A percentile compares a stretch with the other conserved stretches of the same genome.
These are phyloP conservation scores for Ogataea haglerorum DNA, from an alignment of 805 yeast species.

Conservation along the genomic window DNA sequence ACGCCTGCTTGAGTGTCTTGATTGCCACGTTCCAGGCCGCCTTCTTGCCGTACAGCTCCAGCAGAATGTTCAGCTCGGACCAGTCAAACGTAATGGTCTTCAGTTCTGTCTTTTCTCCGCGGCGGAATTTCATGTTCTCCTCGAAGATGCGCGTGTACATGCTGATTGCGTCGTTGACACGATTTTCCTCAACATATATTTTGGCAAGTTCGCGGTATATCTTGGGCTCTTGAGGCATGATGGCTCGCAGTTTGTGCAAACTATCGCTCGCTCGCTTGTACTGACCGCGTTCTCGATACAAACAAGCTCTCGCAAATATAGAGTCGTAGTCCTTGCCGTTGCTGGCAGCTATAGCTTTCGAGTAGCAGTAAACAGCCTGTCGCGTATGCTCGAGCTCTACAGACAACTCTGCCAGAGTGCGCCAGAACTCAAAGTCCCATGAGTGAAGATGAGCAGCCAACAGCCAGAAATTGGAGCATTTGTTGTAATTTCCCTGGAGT, in stretches of 20 bases:
- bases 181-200: conserved; percentile 47
- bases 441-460: conserved; percentile 76
- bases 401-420: conserved; percentile 66
- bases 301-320: conserved; percentile 59
- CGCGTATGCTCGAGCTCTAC: conserved; percentile 62
- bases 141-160: conserved; percentile 64
- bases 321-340: conserved; percentile 48
- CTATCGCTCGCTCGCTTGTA: conserved; percentile 72
- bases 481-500: conserved; percentile 60
- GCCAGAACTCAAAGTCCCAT: conserved; percentile 76
- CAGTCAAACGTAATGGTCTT: conserved; percentile 64
- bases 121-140: conserved; percentile 48
- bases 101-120: conserved; percentile 20
- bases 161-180: conserved; percentile 71
- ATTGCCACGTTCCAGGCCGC: conserved; percentile 64
- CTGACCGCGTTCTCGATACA: conserved; percentile 65
- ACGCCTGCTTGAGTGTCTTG: conserved; percentile 59
- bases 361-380: conserved; percentile 78
- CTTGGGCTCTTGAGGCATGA: conserved; percentile 57
- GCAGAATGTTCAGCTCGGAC: conserved; percentile 82
- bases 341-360: conserved; percentile 52
- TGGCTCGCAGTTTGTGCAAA: conserved; percentile 52
- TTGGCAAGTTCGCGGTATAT: conserved; percentile 62
- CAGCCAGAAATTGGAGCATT: conserved; percentile 79
- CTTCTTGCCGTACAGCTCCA: conserved; percentile 73